These are phyloP conservation scores for Exophiala oligosperma DNA, from an alignment of 2,329 filamentous ascomycete species.

Conservation along the genomic window DNA sequence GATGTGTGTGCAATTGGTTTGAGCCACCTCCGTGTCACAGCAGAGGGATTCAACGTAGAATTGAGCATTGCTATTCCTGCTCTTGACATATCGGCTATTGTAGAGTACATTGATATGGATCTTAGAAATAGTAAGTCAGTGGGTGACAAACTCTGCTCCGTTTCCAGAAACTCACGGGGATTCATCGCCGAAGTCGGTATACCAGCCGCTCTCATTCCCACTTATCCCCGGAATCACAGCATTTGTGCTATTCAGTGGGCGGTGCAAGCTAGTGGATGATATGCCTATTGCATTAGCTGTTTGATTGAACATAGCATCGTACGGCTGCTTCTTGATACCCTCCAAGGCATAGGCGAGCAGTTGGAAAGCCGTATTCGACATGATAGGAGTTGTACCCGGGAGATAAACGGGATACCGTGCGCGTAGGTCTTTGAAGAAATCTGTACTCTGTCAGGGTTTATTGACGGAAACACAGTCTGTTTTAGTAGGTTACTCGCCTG, in stretches of 20 bases:
- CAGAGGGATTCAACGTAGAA: constrained; percentile 37
- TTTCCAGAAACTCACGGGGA: background rate
- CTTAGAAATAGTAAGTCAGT: background rate
- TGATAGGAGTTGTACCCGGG: constrained; percentile 35
- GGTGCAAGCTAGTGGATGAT: constrained; percentile 38
- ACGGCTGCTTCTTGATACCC: constrained; percentile 40
- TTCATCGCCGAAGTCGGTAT: constrained; percentile 3
- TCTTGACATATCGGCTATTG: constrained; percentile 41
- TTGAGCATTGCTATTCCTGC: constrained; percentile 46
- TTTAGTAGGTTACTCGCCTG: background rate
- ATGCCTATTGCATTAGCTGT: constrained; percentile 36
- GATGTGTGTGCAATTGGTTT: constrained; percentile 43
- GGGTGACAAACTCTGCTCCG: background rate
- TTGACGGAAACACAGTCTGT: background rate
- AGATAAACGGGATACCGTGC: constrained; percentile 1
- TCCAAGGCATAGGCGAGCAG: constrained; percentile 41
- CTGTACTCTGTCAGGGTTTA: background rate
- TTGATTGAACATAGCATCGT: constrained; percentile 30
- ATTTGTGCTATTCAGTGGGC: constrained; percentile 28
- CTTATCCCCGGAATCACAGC: constrained; percentile 41
- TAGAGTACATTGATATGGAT: constrained; percentile 45
- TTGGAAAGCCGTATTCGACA: constrained; percentile 40
- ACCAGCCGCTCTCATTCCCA: constrained; percentile 8
- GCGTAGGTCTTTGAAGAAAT: constrained; percentile 5
- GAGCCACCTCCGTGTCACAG: constrained; percentile 46